These are phyloP conservation scores for Takashimella tepidaria DNA, from an alignment of 1,284 basidiomycete species.

Conservation along the genomic window DNA sequence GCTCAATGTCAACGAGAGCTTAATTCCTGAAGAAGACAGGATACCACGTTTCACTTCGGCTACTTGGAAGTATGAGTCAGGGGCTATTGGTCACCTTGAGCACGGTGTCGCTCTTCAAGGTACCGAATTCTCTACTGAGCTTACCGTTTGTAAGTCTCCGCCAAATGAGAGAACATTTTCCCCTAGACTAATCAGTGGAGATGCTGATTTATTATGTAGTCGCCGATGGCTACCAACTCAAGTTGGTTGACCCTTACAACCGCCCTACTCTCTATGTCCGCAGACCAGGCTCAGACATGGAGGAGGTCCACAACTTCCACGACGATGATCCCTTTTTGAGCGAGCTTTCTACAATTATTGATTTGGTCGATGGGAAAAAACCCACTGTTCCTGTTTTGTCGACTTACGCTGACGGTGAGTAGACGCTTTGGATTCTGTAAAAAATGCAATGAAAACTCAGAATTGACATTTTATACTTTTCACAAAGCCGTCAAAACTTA, in stretches of 20 bases:
- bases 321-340: conserved; percentile 85
- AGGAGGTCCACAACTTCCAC: conserved; percentile 61
- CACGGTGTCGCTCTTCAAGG: conserved; percentile 80
- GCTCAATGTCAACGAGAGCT: conserved; percentile 21
- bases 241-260: conserved; percentile 69
- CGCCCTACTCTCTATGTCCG: conserved; percentile 71
- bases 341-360: conserved; percentile 72
- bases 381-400: conserved; percentile 24
- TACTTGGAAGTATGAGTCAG: conserved; percentile 69
- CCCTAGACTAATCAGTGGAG: no score
- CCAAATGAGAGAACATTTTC: neutral
- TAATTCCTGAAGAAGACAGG: conserved; percentile 29
- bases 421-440: no score
- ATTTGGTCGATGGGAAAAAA: conserved; percentile 48
- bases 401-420: conserved; percentile 54
- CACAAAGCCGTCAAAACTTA: conserved; percentile 71
- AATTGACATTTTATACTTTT: no score
- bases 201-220: no score
- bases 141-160: conserved; percentile 57
- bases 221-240: conserved; percentile 70
- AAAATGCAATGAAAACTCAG: no score
- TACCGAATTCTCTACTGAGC: conserved; percentile 76
- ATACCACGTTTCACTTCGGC: conserved; percentile 37
- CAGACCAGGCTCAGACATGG: conserved; percentile 69
- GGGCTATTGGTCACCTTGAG: conserved; percentile 76